These are phyloP conservation scores for Trichosporon sp. DNA, from an alignment of 1,284 basidiomycete species.

Conservation along the genomic window DNA sequence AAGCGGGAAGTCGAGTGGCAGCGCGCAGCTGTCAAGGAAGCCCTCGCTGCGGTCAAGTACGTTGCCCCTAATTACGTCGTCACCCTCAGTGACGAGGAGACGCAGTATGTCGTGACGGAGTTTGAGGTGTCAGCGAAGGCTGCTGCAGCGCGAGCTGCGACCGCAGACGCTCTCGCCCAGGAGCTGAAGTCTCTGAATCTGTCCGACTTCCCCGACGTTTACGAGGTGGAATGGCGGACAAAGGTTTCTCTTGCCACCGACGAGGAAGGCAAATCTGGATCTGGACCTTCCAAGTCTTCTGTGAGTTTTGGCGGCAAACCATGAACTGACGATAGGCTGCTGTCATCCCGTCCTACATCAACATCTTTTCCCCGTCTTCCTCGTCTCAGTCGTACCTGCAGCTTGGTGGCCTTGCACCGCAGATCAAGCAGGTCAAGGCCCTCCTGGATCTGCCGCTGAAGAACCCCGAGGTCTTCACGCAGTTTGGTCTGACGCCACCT, in stretches of 20 bases:
- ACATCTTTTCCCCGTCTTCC: constrained; percentile 39
- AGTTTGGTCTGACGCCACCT: constrained; percentile 85
- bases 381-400: constrained; percentile 52
- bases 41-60: constrained; percentile 64
- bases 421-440: constrained; percentile 83
- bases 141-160: constrained; percentile 18
- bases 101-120: constrained; percentile 53
- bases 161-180: constrained; percentile 2
- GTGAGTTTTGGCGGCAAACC: background rate
- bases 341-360: constrained; percentile 42
- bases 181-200: constrained; percentile 37
- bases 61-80: constrained; percentile 60
- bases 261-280: background rate
- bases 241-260: constrained; percentile 23
- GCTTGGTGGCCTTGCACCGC: constrained; percentile 81
- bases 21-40: constrained; percentile 48
- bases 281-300: background rate
- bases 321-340: constrained; percentile 8
- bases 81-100: constrained; percentile 61
- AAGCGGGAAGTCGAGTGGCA: constrained; percentile 45
- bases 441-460: constrained; percentile 92
- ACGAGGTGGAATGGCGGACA: constrained; percentile 45
- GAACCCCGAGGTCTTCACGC: constrained; percentile 79
- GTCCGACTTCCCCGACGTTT: constrained; percentile 52
- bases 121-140: constrained; percentile 53